Percentiles rank a stretch among this genome's conserved stretches.
These are phyloP conservation scores for Melastoma candidum DNA, from an alignment of 441 rosid genomes.

Conservation along the genomic window DNA sequence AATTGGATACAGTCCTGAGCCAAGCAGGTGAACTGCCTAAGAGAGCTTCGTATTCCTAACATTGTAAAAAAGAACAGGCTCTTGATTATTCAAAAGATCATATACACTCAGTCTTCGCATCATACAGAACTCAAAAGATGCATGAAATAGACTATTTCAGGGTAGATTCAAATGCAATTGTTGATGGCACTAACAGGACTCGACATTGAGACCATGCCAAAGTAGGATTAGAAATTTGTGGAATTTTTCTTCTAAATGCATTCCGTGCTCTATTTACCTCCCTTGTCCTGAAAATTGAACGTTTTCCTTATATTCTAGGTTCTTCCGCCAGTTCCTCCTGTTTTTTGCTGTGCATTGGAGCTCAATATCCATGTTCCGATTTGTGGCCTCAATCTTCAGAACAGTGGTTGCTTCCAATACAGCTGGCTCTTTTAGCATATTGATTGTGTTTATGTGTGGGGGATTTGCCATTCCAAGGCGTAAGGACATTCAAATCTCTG, in stretches of 20 bases:
- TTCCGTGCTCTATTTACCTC: background rate
- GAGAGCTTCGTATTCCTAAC: background rate
- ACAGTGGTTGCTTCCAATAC: slow-evolving; percentile 29
- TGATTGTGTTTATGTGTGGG: slow-evolving; percentile 26
- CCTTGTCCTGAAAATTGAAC: background rate
- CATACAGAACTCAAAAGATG: no score
- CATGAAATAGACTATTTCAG: no score
- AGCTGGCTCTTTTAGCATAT: slow-evolving; percentile 33
- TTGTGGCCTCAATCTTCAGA: slow-evolving; percentile 37
- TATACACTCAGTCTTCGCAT: no score
- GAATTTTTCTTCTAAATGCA: no score
- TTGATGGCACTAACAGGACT: no score
- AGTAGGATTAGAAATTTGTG: no score
- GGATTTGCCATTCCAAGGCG: slow-evolving; percentile 39
- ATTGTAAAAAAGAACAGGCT: no score
- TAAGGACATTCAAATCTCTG: slow-evolving; percentile 12
- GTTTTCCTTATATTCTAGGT: slow-evolving; percentile 24
- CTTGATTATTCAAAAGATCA: no score
- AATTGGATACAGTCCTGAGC: slow-evolving; percentile 38
- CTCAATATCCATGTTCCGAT: slow-evolving; percentile 46
- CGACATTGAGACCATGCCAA: no score
- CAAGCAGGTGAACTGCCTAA: slow-evolving; percentile 31
- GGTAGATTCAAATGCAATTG: no score
- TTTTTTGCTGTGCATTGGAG: slow-evolving; percentile 34
- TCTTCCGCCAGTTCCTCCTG: slow-evolving; percentile 38